These are phyloP conservation scores for Boletus edulis DNA, from an alignment of 768 basidiomycete species.

Conservation along the genomic window DNA sequence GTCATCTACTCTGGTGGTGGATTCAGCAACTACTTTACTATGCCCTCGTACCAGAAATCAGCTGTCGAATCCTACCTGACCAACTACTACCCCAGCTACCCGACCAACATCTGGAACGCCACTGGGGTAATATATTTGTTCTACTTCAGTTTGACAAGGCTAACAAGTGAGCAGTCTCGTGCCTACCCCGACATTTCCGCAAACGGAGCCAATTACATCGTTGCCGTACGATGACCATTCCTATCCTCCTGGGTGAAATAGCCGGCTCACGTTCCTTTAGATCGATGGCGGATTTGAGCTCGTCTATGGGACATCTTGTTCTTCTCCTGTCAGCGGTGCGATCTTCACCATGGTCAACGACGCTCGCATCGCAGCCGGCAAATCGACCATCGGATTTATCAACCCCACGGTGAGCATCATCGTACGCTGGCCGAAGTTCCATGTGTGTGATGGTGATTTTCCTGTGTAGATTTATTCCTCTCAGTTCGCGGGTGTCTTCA, in stretches of 20 bases:
- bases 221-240: conserved; percentile 4
- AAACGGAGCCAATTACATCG: conserved; percentile 34
- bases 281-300: conserved; percentile 24
- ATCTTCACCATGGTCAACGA: conserved; percentile 41
- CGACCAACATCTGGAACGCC: conserved; percentile 26
- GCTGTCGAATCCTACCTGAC: conserved; percentile 32
- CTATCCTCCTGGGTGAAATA: no score
- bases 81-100: conserved; percentile 28
- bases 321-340: conserved; percentile 30
- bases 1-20: conserved; percentile 45
- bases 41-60: conserved; percentile 39
- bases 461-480: conserved; percentile 5
- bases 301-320: conserved; percentile 34
- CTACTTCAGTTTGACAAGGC: neutral
- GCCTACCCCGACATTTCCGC: conserved; percentile 37
- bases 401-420: conserved; percentile 1
- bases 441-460: no score
- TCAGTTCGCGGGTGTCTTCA: conserved; percentile 9
- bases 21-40: conserved; percentile 42
- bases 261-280: neutral
- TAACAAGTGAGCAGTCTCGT: conserved; percentile 30
- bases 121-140: conserved; percentile 12
- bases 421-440: neutral
- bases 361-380: conserved; percentile 31
- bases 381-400: conserved; percentile 26